phyloP scores from a whole-genome alignment of 2,329 filamentous ascomycete species.

The Xenosphaeropsis pyriputrescens region DNA sequence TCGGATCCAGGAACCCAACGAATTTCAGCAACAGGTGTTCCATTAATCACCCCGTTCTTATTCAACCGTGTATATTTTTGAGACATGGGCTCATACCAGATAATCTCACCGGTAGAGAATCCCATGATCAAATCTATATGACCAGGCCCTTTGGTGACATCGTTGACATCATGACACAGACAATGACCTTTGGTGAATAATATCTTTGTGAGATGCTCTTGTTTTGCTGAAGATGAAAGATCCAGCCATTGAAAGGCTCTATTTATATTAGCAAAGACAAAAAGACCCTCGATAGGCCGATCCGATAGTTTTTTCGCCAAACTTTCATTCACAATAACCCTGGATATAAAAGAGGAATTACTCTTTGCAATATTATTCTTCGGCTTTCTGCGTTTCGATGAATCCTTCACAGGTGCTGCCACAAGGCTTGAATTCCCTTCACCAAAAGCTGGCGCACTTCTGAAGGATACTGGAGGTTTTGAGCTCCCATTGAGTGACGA shows the following conservation, averaged over 20 bases:
- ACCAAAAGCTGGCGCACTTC: conserved; percentile 56
- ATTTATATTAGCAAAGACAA: conserved; percentile 92
- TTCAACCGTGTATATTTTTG: conserved; percentile 93
- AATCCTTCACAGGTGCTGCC: conserved; percentile 49
- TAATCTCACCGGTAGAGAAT: conserved; percentile 90
- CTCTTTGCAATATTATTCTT: conserved; percentile 99
- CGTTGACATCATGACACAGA: conserved; percentile 85
- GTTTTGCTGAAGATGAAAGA: conserved; percentile 56
- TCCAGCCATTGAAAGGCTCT: conserved; percentile 95
- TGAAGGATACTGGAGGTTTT: conserved; percentile 13
- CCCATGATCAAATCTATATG: conserved; percentile 92
- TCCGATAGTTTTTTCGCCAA: conserved; percentile 69
- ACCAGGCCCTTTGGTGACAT: conserved; percentile 58
- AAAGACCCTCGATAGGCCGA: conserved; percentile 62
- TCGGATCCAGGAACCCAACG: conserved; percentile 91
- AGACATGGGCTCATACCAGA: conserved; percentile 96
- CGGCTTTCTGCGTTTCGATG: conserved; percentile 74
- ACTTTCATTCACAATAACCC: conserved; percentile 80
- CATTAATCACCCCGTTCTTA: conserved; percentile 89
- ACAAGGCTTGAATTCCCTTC: conserved; percentile 68
- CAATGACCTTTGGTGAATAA: conserved; percentile 94
- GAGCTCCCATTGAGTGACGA: conserved; percentile 33
- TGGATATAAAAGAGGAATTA: conserved; percentile 96
- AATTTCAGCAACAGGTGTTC: conserved; percentile 73
- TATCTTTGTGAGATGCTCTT: conserved; percentile 85